Base-by-base conservation (phyloP, 2,329 filamentous ascomycete species). In the Elsinoe ampelina region DNA sequence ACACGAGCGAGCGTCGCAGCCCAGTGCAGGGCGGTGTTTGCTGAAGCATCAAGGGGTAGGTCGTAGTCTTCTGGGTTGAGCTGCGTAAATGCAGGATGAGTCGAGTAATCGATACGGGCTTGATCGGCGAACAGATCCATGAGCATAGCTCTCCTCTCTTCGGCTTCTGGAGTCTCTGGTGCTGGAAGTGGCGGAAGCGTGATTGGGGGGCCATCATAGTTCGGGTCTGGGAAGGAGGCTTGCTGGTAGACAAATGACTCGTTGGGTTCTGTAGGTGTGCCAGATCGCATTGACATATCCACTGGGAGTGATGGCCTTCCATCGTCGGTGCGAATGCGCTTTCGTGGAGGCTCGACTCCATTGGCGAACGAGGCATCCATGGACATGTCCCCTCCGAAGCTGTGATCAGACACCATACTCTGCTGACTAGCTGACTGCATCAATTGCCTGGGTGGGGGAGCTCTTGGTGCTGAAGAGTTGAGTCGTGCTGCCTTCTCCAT, bases 1-100 rank as follows among this genome's bases (percentile, higher is more conserved):
- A 95, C 85, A 13, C 92, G 86, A 2, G 90, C 90, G 47, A 98
- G 77, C 3, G 93, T 96, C 4, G 93, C 90, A 2, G 93, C 93
- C 93, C 93, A 98, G 67, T 97, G 92, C 39, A 98, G 76, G 2
- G 91, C 91, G 15, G 90, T 97, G 66, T 97, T 89, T 35, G 85
- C 85, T 58, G 89, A 89, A 22, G 85, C 80, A 66, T 98, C 93
- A 58, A 98, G 89, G 1, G 93, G 92, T 68, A 93, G 86, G 66
- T 98, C 93, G 19, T 97, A 80, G 63, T 98, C 92, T 38, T 85
- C 76, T 0, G 88, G 83, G 1, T 83, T 86, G 57, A 96, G 78
- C 8, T 83, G 84, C 48, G 84, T 78, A 38, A 98, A 81, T 38
- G 87, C 86, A 10, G 90, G 86, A 64, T 92, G 86, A 57, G 85